These are phyloP conservation scores for Eucommia ulmoides DNA, from an alignment of 257 asterid species.

Conservation along the genomic window DNA sequence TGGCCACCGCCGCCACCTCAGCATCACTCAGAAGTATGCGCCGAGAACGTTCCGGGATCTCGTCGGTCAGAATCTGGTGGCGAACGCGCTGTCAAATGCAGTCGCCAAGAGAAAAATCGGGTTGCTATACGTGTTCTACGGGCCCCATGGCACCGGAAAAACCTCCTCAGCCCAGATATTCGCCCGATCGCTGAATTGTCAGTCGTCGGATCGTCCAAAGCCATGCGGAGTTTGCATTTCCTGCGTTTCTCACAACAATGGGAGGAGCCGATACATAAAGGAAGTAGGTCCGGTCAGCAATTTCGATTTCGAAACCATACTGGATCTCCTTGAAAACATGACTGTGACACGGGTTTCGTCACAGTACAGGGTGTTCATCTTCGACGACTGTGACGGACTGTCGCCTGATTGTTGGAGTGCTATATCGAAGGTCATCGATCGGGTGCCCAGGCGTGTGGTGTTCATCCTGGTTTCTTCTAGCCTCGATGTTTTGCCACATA, in stretches of 20 bases:
- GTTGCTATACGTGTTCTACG: conserved; percentile 69
- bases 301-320: conserved; percentile 42
- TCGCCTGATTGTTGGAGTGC: conserved; percentile 70
- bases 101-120: conserved; percentile 52
- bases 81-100: conserved; percentile 82
- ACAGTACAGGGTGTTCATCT: conserved; percentile 53
- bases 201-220: conserved; percentile 46
- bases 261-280: conserved; percentile 45
- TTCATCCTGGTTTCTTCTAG: conserved; percentile 71
- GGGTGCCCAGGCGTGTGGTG: conserved; percentile 61
- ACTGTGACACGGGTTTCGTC: conserved; percentile 32
- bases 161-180: conserved; percentile 75
- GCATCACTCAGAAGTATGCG: conserved; percentile 68
- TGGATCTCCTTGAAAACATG: conserved; percentile 40
- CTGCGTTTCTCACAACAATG: conserved; percentile 46
- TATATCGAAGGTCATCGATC: conserved; percentile 55
- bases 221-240: conserved; percentile 78
- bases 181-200: conserved; percentile 76
- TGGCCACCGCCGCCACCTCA: conserved; percentile 49
- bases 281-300: conserved; percentile 67
- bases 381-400: conserved; percentile 68
- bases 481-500: conserved; percentile 72
- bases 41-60: conserved; percentile 70
- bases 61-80: conserved; percentile 86
- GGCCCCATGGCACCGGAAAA: conserved; percentile 91